Conservation (phyloP, 202 grass and related monocot genomes). For the Cymbopogon flexuosus region DNA sequence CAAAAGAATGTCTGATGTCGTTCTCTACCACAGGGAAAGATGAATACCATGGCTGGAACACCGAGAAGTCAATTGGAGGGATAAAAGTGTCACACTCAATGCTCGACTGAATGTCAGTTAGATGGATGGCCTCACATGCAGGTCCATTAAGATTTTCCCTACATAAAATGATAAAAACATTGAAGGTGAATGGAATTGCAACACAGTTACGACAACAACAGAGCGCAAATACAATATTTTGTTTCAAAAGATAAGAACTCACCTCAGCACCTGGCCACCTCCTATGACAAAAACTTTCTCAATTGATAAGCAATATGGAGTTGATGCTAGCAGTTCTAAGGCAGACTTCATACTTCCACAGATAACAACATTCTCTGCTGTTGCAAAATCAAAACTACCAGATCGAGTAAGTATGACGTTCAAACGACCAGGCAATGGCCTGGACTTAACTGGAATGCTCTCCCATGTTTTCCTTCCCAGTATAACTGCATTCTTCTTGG, state of each 20-base stretch:
- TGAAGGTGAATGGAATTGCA: constrained; percentile 19
- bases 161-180: constrained; percentile 26
- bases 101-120: constrained; percentile 59
- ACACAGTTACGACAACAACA: not conserved
- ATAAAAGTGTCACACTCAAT: constrained; percentile 69
- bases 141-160: constrained; percentile 67
- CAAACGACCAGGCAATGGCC: constrained; percentile 72
- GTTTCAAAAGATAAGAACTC: constrained; percentile 5
- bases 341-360: constrained; percentile 79
- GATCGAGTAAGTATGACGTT: constrained; percentile 83
- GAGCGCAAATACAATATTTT: not conserved
- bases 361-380: constrained; percentile 69
- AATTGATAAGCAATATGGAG: constrained; percentile 72
- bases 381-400: constrained; percentile 76
- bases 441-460: constrained; percentile 58
- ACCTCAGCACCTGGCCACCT: constrained; percentile 70
- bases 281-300: constrained; percentile 82
- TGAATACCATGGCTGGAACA: constrained; percentile 81
- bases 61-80: constrained; percentile 46
- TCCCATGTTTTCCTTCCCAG: constrained; percentile 97
- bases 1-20: constrained; percentile 71
- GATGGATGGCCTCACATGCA: constrained; percentile 81
- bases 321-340: constrained; percentile 63
- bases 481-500: constrained; percentile 84
- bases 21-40: constrained; percentile 70